Conservation (phyloP, 116 monocot species). For the Iris pallida region DNA sequence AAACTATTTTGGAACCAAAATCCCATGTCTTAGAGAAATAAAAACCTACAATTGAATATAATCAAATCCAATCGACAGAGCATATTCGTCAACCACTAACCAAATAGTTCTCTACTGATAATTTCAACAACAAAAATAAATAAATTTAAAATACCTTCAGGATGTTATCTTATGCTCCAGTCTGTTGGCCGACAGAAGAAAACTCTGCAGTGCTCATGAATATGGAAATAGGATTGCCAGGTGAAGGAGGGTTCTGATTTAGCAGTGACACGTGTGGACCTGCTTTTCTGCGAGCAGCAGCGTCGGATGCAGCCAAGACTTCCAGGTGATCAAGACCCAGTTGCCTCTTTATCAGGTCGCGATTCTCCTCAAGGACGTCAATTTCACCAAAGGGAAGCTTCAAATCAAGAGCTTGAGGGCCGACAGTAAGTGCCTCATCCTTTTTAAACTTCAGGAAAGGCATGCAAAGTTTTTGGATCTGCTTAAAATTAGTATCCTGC, state of each 20-base stretch:
- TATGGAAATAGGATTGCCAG: slow-evolving; percentile 39
- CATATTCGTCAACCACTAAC: not conserved
- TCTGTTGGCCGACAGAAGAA: not conserved
- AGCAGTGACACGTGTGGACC: slow-evolving; percentile 25
- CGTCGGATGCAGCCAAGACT: slow-evolving; percentile 43
- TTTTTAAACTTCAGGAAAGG: slow-evolving; percentile 83
- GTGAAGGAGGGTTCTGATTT: slow-evolving; percentile 34
- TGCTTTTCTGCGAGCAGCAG: slow-evolving; percentile 17
- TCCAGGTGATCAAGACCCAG: slow-evolving; percentile 68
- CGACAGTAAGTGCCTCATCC: slow-evolving; percentile 61
- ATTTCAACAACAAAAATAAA: not conserved
- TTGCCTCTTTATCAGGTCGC: slow-evolving; percentile 77
- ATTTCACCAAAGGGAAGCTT: slow-evolving; percentile 81
- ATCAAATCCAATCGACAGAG: not conserved
- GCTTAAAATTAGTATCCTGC: slow-evolving; percentile 52
- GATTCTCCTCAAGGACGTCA: slow-evolving; percentile 66
- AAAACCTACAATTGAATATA: not conserved
- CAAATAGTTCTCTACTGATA: not conserved
- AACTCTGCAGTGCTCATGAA: slow-evolving; percentile 32
- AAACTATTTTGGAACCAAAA: not conserved
- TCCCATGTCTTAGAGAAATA: not conserved
- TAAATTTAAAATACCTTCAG: too few relatives aligned
- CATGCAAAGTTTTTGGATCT: slow-evolving; percentile 83
- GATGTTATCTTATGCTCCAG: not conserved
- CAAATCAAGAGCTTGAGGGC: slow-evolving; percentile 72